Evolutionary conservation across 2,329 filamentous ascomycete genomes (phyloP), one percentile per base, ranked within the genome.

Genomic region (Chrysoporthe deuterocubensis): DNA sequence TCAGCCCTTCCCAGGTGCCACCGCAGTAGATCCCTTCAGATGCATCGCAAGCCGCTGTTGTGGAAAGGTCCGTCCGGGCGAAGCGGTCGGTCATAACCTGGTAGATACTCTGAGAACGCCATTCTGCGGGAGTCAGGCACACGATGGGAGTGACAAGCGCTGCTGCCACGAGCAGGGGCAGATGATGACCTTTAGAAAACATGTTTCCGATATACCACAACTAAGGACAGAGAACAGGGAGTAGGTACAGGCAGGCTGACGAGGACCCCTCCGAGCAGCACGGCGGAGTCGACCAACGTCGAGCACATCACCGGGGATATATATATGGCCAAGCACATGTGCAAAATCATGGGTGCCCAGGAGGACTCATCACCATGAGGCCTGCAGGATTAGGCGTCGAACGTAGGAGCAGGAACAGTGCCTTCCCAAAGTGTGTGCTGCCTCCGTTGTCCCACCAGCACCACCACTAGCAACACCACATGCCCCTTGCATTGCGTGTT

Each of bases 1-100:
- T 81, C 61, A 86, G 76, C 1, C 84, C 84, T 43, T 73, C 69
- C 76, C 80, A 86, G 11, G 80, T 81, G 26, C 84, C 84, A 57
- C 82, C 82, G 68, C 84, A 86, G 74, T 84, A 85, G 32, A 73
- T 71, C 58, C 72, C 68, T n/a, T 70, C 62, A 2, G 66, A 70
- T 4, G 77, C 68, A 64, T 77, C 71, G 67, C 78, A 80, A 4
- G 71, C 50, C 16, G 75, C 75, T 11, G 76, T 77, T 8, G 78
- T 80, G 11, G 78, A 78, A 14, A 77, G 75, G 65, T 79, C 76
- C 7, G 76, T 77, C 43, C 77, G 76, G 21, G 80, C 80, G 69
- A 81, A 83, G 13, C 81, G 76, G 71, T 82, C 81, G 3, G 79
- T 82, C 68, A 83, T 73, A 62, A 82, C 76, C 73, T 82, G 81